Conservation (phyloP, 768 basidiomycete genomes). For the Leccinum longicurvipes region DNA sequence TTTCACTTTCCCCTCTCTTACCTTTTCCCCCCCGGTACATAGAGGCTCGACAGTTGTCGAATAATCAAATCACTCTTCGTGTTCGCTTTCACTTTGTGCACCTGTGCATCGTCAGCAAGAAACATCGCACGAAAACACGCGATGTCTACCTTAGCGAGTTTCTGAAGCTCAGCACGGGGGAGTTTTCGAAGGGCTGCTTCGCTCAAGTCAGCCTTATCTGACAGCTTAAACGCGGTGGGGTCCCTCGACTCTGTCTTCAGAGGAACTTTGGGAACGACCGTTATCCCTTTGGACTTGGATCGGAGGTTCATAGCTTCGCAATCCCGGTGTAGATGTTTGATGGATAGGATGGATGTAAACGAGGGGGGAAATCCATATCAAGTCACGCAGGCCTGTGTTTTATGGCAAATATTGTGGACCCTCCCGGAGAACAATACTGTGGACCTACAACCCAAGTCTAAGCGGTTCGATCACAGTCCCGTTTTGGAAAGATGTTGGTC, state of each 20-base stretch:
- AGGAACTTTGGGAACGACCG: neutral
- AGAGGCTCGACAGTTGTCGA: conserved; percentile 13
- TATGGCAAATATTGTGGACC: conserved; percentile 7
- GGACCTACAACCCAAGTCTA: conserved; percentile 17
- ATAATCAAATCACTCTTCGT: conserved; percentile 28
- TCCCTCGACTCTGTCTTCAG: neutral
- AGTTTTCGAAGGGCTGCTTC: conserved; percentile 22
- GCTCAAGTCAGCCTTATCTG: neutral
- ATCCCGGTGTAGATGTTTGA: conserved; percentile 1
- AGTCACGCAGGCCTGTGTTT: conserved; percentile 1
- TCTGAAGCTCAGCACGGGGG: conserved; percentile 25
- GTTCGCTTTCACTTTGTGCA: conserved; percentile 23
- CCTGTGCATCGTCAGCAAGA: conserved; percentile 12
- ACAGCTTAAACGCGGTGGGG: neutral
- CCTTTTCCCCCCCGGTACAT: conserved; percentile 10
- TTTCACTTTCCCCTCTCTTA: neutral
- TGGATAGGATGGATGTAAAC: neutral
- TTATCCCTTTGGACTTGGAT: conserved; percentile 7
- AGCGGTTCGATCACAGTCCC: conserved; percentile 8
- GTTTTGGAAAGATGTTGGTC: conserved; percentile 9
- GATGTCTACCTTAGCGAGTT: conserved; percentile 22
- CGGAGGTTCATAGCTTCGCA: conserved; percentile 12
- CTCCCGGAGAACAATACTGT: conserved; percentile 11
- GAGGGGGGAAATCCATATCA: neutral
- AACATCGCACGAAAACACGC: neutral